Conservation (phyloP, 129 eudicot species). For the Centrapalus pauciflorus region DNA sequence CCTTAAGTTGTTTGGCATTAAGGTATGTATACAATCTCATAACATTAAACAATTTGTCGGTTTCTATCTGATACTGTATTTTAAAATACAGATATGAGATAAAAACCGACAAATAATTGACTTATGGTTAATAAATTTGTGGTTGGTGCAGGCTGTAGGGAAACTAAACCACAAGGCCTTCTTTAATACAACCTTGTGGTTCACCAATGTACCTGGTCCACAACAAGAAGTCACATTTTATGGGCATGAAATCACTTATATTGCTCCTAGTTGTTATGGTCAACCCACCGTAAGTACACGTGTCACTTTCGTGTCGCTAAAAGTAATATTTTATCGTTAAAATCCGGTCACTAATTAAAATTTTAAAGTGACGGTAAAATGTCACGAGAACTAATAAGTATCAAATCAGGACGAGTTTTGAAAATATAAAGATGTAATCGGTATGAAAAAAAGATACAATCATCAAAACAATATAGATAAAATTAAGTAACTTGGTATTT, state of each 20-base stretch:
- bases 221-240: constrained; percentile 38
- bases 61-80: neutral
- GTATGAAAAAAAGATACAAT: too few relatives aligned
- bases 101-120: neutral
- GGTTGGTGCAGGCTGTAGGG: constrained; percentile 37
- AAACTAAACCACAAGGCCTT: constrained; percentile 38
- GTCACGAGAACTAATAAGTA: too few relatives aligned
- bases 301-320: too few relatives aligned
- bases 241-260: constrained; percentile 37
- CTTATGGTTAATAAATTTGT: neutral
- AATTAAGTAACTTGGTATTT: too few relatives aligned
- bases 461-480: too few relatives aligned
- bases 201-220: constrained; percentile 48
- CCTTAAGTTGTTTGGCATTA: constrained; percentile 44
- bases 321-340: too few relatives aligned
- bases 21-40: constrained; percentile 22
- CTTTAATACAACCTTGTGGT: constrained; percentile 40
- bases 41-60: neutral
- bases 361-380: too few relatives aligned
- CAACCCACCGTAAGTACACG: constrained; percentile 41
- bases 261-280: constrained; percentile 48
- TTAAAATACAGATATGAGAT: neutral
- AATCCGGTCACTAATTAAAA: too few relatives aligned
- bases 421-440: too few relatives aligned
- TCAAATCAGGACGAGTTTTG: too few relatives aligned